Conservation (phyloP, 192 early-diverging fungal species). For the Diversispora eburnea region DNA sequence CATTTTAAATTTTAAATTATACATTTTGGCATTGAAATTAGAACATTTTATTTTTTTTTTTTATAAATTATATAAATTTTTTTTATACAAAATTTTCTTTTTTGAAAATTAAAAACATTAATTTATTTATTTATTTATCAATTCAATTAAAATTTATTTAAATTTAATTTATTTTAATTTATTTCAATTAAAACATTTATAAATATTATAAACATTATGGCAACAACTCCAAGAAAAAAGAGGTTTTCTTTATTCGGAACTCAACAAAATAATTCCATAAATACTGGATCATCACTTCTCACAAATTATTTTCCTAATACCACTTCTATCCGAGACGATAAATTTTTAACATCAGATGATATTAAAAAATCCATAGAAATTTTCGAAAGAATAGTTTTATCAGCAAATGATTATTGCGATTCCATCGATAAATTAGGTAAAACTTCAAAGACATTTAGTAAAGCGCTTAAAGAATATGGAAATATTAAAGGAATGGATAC, state of each 20-base stretch:
- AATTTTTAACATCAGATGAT: conserved; percentile 12
- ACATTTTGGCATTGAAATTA: too few species aligned
- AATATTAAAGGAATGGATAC: conserved; percentile 41
- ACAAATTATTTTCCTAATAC: not conserved
- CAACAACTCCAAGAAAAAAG: not conserved
- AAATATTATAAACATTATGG: not conserved
- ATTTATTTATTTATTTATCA: too few species aligned
- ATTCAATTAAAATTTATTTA: too few species aligned
- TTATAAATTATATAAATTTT: too few species aligned
- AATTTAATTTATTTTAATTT: too few species aligned
- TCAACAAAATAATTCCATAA: not conserved
- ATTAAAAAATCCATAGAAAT: conserved; percentile 36
- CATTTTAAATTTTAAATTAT: too few species aligned
- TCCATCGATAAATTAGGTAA: conserved; percentile 36
- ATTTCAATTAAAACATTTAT: too few species aligned
- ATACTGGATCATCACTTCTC: not conserved
- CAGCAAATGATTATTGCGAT: conserved; percentile 35
- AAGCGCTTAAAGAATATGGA: conserved; percentile 40
- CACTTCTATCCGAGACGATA: not conserved
- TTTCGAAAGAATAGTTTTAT: conserved; percentile 36
- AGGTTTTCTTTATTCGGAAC: conserved; percentile 19
- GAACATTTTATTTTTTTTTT: too few species aligned
- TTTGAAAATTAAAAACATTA: too few species aligned
- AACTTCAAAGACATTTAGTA: conserved; percentile 37
- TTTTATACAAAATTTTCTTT: too few species aligned